Percentiles rank a stretch among this genome's conserved stretches.
Conservation (phyloP, 2,329 filamentous ascomycete genomes). For the Mycosphaerelloides madeirae region DNA sequence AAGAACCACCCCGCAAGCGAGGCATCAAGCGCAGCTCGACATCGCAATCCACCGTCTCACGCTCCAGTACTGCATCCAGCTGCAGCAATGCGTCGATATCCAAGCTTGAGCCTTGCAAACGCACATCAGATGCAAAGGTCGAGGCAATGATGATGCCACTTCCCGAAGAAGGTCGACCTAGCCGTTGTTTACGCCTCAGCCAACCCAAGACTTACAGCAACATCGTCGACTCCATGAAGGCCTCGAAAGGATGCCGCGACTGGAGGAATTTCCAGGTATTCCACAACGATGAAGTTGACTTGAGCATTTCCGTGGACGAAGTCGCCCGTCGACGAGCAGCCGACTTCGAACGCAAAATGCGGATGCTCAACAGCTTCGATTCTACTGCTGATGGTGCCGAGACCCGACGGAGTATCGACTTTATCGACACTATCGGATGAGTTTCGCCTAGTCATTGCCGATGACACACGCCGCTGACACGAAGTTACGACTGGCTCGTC, state of each 20-base stretch:
- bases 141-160: slow-evolving; percentile 34
- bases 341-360: slow-evolving; percentile 26
- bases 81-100: slow-evolving; percentile 16
- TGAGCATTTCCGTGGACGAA: slow-evolving; percentile 26
- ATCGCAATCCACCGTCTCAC: slow-evolving; percentile 11
- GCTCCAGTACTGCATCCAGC: slow-evolving; percentile 21
- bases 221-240: slow-evolving; percentile 32
- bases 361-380: slow-evolving; percentile 22
- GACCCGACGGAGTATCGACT: too few relatives aligned
- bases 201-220: slow-evolving; percentile 30
- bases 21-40: background rate
- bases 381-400: too few relatives aligned
- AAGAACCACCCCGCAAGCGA: background rate
- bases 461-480: too few relatives aligned
- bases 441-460: too few relatives aligned
- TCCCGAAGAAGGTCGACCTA: slow-evolving; percentile 23
- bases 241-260: slow-evolving; percentile 27
- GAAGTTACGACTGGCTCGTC: too few relatives aligned
- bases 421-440: too few relatives aligned
- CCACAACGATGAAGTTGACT: slow-evolving; percentile 29
- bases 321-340: slow-evolving; percentile 23
- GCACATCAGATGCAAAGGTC: slow-evolving; percentile 26
- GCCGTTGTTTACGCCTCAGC: slow-evolving; percentile 29
- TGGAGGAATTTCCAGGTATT: slow-evolving; percentile 33
- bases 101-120: slow-evolving; percentile 29